These are phyloP conservation scores for Trichoderma lentiforme DNA, from an alignment of 2,329 filamentous ascomycete species.

Conservation along the genomic window DNA sequence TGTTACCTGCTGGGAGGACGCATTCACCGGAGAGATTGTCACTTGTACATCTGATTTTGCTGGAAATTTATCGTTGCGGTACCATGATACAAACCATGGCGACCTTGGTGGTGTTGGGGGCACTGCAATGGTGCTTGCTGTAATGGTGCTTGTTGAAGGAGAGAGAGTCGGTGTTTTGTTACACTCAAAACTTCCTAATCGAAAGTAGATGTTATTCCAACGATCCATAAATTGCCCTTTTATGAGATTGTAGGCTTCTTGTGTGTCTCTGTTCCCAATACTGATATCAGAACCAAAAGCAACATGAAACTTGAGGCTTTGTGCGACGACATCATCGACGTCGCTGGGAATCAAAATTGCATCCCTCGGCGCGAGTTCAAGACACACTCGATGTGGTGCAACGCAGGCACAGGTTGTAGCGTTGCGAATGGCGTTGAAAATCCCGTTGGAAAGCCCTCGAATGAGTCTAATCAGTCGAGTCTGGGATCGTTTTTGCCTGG, in stretches of 20 bases:
- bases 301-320: not conserved
- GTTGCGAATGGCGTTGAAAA: not conserved
- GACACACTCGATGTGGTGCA: not conserved
- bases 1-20: not conserved
- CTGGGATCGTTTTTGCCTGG: not conserved
- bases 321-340: not conserved
- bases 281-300: not conserved
- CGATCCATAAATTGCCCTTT: not conserved
- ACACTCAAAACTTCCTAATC: too few species aligned
- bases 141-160: too few species aligned
- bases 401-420: not conserved
- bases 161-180: too few species aligned
- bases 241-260: too few species aligned
- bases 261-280: too few species aligned
- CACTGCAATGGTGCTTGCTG: too few species aligned
- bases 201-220: not conserved
- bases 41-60: not conserved
- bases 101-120: too few species aligned
- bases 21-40: not conserved
- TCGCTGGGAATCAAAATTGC: not conserved
- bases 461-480: not conserved
- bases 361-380: not conserved
- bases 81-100: too few species aligned
- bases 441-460: not conserved
- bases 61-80: too few species aligned